phyloP scores from a whole-genome alignment of 1,284 basidiomycete genomes.

The Ustilago crameri region DNA sequence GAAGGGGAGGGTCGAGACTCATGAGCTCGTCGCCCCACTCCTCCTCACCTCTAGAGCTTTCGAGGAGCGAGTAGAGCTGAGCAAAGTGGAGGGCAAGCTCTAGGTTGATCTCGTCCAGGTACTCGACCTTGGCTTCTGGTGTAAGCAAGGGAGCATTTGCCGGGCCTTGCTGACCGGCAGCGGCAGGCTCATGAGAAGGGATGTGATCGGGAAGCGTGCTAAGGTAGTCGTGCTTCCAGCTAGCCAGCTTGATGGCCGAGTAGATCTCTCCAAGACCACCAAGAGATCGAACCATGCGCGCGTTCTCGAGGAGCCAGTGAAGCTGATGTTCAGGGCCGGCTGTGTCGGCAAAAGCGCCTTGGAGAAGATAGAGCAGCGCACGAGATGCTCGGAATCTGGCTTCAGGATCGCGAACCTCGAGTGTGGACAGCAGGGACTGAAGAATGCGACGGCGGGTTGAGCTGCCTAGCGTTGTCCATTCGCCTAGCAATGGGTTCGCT shows the following conservation, averaged over 20 bases:
- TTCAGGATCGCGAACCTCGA: constrained; percentile 61
- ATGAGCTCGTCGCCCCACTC: constrained; percentile 65
- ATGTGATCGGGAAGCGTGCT: constrained; percentile 65
- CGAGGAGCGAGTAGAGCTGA: constrained; percentile 67
- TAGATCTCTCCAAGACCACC: constrained; percentile 87
- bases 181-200: constrained; percentile 31
- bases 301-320: constrained; percentile 95
- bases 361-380: constrained; percentile 57
- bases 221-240: constrained; percentile 80
- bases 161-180: constrained; percentile 35
- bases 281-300: constrained; percentile 82
- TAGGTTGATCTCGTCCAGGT: constrained; percentile 66
- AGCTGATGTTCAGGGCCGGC: constrained; percentile 91
- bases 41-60: constrained; percentile 59
- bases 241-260: constrained; percentile 88
- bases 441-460: constrained; percentile 53
- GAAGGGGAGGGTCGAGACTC: constrained; percentile 88
- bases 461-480: constrained; percentile 60
- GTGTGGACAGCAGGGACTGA: constrained; percentile 54
- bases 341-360: constrained; percentile 91
- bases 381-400: constrained; percentile 59
- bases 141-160: constrained; percentile 56
- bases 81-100: constrained; percentile 65
- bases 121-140: constrained; percentile 63
- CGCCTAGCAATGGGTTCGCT: constrained; percentile 32